Conservation (phyloP, 345 rosid genomes). For the Euphorbia peplus region DNA sequence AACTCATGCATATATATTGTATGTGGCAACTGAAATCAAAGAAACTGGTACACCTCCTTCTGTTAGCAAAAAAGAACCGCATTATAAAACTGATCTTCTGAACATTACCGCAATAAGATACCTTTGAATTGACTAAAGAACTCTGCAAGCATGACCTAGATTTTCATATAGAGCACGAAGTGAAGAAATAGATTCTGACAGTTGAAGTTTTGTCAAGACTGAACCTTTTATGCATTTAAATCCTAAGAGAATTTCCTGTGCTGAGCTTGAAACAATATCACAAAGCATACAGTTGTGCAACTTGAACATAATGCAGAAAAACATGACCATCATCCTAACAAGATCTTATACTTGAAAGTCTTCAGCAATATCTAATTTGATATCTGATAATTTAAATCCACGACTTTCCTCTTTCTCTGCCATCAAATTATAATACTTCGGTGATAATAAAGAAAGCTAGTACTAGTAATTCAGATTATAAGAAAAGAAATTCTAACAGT, state of each 20-base stretch:
- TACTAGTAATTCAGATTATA: too few relatives aligned
- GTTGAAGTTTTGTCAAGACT: neutral
- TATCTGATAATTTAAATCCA: neutral
- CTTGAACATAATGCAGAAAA: neutral
- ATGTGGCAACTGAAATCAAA: slow-evolving; percentile 88
- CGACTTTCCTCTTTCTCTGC: neutral
- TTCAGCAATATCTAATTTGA: neutral
- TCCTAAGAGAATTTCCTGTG: neutral
- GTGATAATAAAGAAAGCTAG: too few relatives aligned
- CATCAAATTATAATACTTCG: neutral
- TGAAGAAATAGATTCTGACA: neutral
- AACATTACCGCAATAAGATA: neutral
- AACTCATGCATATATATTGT: slow-evolving; percentile 87
- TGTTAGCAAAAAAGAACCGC: slow-evolving; percentile 28
- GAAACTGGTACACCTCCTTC: slow-evolving; percentile 72
- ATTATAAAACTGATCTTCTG: neutral
- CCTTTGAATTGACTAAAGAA: neutral
- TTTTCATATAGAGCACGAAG: neutral
- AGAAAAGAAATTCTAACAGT: too few relatives aligned
- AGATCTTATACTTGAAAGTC: neutral
- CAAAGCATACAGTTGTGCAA: neutral
- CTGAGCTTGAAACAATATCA: neutral
- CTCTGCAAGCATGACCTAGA: neutral
- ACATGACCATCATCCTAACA: neutral
- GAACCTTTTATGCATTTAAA: neutral